Base-by-base conservation (phyloP, 768 basidiomycete genomes). In the Termitomyces bulborhizus region DNA sequence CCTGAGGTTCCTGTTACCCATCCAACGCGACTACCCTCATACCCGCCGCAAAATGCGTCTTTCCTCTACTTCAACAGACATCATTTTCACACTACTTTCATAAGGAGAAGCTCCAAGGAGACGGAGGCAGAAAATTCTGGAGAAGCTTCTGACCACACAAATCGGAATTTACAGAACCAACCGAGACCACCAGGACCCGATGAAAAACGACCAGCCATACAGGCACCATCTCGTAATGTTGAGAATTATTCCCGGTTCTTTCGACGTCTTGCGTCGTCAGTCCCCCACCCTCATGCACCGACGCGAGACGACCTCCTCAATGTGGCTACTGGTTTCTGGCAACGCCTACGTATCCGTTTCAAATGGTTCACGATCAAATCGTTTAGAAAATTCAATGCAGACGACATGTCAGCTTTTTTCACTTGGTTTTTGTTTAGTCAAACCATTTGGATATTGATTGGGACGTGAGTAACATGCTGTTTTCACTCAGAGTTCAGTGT, bases 391-490 rank as follows among this genome's bases (percentile, higher is more conserved):
- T 99, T 95, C 72, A 94, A 97, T 62, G 88, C 91, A 49, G 97
- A 99, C 68, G 97, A 99, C 68, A 90, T 96, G 53, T 95, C 93
- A 41, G 96, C 95, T 1, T 98, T 99, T 71, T 72, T 96, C 34
- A 94, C 91, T 51, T 95, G 93, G 90, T 93, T 97, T 61, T 73
- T 99, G 49, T 86, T 98, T 77, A 95, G 95, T 65, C 94, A 98
- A 64, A 91, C 93, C 1, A 71, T 96, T 3, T 98, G 97, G 96
- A 89, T 99, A 58, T 72, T 98, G 49, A 78, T 99, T 47, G 94
- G 94, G 71, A 98, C 93, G 86, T 92, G 65, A 71, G 90, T 78
- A 21, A 3, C 21, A 4, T n/a, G 13, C 46, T 42, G 32, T 5
- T 47, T 51, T 44, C 26, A 45, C 52, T 16, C 26, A 31, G 6